Conservation (phyloP, 495 filamentous ascomycete species). For the Talaromyces nanjingensis region DNA sequence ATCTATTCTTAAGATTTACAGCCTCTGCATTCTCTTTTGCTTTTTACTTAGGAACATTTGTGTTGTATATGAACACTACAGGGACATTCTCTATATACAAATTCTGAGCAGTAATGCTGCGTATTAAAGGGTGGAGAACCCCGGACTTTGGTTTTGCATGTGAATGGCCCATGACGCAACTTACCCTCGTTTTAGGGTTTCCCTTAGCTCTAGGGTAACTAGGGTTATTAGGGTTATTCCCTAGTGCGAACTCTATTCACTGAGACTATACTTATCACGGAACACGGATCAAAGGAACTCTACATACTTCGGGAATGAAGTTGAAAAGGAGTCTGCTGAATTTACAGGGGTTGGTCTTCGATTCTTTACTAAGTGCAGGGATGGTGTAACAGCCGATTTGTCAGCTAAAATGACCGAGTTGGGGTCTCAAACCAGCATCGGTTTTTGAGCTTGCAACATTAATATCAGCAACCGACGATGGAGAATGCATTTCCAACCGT, state of each 20-base stretch:
- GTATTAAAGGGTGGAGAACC: slow-evolving; percentile 1
- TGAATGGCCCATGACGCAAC: not conserved
- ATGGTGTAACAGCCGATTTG: not conserved
- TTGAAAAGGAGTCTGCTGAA: not conserved
- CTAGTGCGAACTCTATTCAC: too few relatives aligned
- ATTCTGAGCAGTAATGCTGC: not conserved
- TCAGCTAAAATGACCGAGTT: not conserved
- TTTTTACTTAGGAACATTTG: not conserved
- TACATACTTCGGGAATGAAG: not conserved
- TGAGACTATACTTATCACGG: not conserved
- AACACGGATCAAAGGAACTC: not conserved
- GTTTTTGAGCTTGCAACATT: not conserved
- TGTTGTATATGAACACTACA: too few relatives aligned
- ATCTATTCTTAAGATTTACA: not conserved
- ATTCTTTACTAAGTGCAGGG: not conserved
- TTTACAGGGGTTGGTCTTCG: not conserved
- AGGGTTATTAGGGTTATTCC: not conserved
- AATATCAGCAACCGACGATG: not conserved
- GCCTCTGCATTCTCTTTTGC: not conserved
- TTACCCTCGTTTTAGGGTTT: not conserved
- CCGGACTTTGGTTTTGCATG: slow-evolving; percentile 2
- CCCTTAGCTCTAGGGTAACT: not conserved
- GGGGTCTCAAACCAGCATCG: not conserved
- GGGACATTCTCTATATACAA: too few relatives aligned
- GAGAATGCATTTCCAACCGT: not conserved